These are phyloP conservation scores for Boletus tylopilopsis DNA, from an alignment of 768 basidiomycete species.

Conservation along the genomic window DNA sequence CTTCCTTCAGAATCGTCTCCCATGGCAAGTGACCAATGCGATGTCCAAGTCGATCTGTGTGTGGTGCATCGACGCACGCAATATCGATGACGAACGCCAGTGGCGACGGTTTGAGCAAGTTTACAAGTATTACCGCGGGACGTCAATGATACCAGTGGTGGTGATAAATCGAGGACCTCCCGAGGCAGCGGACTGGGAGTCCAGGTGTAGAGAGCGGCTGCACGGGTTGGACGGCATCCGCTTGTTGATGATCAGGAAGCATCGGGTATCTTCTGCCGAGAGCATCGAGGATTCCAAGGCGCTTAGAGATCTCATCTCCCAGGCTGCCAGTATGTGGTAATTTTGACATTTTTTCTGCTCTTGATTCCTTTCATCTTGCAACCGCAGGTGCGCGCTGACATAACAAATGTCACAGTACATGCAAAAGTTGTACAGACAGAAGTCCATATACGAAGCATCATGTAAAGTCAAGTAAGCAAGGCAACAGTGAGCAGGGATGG, in stretches of 20 bases:
- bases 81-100: constrained; percentile 9
- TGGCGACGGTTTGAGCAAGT: constrained; percentile 21
- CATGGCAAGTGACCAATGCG: no score
- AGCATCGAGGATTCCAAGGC: constrained; percentile 17
- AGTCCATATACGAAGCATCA: no score
- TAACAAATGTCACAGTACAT: no score
- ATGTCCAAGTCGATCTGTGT: no score
- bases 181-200: constrained; percentile 5
- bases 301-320: constrained; percentile 13
- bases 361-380: no score
- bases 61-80: constrained; percentile 25
- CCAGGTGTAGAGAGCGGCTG: constrained; percentile 14
- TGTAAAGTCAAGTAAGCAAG: no score
- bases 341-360: no score
- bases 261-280: constrained; percentile 5
- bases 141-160: constrained; percentile 16
- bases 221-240: background rate
- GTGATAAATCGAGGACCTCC: constrained; percentile 16
- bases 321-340: background rate
- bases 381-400: no score
- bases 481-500: no score
- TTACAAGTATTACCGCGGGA: constrained; percentile 22
- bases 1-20: no score
- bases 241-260: constrained; percentile 10
- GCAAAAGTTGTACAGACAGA: no score